Conservation (phyloP, 2,329 filamentous ascomycete genomes). For the Aspergillus sergii region DNA sequence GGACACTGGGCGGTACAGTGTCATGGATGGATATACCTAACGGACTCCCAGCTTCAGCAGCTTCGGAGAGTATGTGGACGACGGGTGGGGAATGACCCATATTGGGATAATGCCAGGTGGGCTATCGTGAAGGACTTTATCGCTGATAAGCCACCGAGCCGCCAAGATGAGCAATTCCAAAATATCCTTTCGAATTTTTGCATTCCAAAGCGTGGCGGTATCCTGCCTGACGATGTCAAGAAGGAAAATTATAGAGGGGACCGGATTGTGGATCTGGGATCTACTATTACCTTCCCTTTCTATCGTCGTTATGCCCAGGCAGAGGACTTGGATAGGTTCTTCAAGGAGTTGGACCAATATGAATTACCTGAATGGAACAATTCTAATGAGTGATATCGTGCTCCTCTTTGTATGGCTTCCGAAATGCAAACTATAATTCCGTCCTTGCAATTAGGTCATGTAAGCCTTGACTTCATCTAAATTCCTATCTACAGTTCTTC, state of each 20-base stretch:
- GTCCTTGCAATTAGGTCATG: no score
- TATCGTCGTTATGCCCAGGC: neutral
- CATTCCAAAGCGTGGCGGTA: neutral
- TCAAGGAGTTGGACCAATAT: no score
- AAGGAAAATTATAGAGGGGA: neutral
- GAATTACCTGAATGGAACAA: no score
- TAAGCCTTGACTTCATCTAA: no score
- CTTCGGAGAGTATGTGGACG: neutral
- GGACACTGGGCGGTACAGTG: conserved; percentile 1
- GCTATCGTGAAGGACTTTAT: conserved; percentile 8
- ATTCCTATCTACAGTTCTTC: no score
- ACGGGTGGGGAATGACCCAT: neutral
- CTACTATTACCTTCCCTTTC: conserved; percentile 1
- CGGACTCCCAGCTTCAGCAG: neutral
- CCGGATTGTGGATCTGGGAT: conserved; percentile 2
- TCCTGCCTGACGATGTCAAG: conserved; percentile 1
- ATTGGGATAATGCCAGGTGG: neutral
- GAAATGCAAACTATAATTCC: no score
- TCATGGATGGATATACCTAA: conserved; percentile 6
- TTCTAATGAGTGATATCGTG: no score
- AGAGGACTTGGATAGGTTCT: no score
- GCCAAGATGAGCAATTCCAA: neutral
- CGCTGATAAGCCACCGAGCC: neutral
- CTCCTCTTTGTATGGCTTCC: no score
- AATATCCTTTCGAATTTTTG: neutral